A percentile compares a stretch with the other conserved stretches of the same genome.
These are phyloP conservation scores for Mitragyna speciosa DNA, from an alignment of 257 asterid species.

Conservation along the genomic window DNA sequence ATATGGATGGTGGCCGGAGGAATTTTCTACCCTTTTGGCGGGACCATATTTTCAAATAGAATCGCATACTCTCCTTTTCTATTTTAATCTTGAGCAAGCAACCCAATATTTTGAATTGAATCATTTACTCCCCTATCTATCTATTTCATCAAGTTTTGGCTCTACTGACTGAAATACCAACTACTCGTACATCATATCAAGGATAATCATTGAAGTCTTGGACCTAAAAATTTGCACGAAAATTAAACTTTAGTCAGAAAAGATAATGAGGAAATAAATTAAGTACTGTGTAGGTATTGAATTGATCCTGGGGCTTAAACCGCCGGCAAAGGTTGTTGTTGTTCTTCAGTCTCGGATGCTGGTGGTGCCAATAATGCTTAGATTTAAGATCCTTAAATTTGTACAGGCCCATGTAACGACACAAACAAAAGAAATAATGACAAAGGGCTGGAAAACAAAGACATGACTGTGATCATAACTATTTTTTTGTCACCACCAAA, in stretches of 20 bases:
- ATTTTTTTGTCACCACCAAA: not conserved
- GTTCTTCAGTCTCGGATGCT: too few relatives aligned
- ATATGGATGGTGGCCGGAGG: not conserved
- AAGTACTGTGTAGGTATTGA: too few relatives aligned
- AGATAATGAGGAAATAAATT: not conserved
- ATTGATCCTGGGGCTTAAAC: too few relatives aligned
- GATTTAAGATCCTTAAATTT: not conserved
- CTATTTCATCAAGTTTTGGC: too few relatives aligned
- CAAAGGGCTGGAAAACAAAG: not conserved
- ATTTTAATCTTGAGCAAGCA: not conserved
- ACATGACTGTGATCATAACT: not conserved
- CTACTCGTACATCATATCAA: not conserved
- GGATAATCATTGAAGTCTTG: not conserved
- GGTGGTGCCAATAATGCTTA: not conserved
- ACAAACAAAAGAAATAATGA: not conserved
- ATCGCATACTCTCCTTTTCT: too few relatives aligned
- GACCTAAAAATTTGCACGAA: not conserved
- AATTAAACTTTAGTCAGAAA: not conserved
- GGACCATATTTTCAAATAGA: not conserved
- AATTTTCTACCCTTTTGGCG: conserved; percentile 5
- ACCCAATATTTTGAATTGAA: too few relatives aligned
- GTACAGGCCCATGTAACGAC: not conserved
- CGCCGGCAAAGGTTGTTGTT: too few relatives aligned
- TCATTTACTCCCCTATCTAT: too few relatives aligned
- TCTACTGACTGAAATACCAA: not conserved